Base-by-base conservation (phyloP, 805 yeast species). In the Pichia rugopelliculosa region DNA sequence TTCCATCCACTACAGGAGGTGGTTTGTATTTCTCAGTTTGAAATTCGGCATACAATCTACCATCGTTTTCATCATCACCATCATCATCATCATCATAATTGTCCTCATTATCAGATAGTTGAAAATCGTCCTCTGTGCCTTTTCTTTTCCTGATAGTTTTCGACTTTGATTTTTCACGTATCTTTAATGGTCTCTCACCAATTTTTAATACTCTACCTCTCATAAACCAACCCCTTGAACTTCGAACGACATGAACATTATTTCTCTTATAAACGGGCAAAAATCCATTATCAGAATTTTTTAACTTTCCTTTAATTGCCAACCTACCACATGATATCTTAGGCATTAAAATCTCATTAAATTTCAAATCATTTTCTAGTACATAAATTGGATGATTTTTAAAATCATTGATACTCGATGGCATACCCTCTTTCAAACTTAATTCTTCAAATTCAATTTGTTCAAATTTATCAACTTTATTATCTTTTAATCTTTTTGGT, bases 191-290 rank as follows among this genome's bases (percentile, higher is more conserved):
- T 52, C 79, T 79, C 34, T 72, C 80, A 0, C 95, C 96, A 0
- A 79, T 62, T 56, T 80, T 86, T 34, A 93, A 62, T 0, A 80
- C 73, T 20, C 96, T 67, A 0, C 99, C 99, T 39, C 74, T 68
- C 65, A 84, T 74, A 58, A 82, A 87, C 98, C 98, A 93, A 1
- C 85, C 88, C 56, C 79, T 81, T 0, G 96, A 86, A 0, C 95
- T 80, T 48, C 80, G 71, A 20, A 90, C 74, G 3, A 58, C 58
- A 42, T 77, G 72, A 2, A 93, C 87, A 56, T 82, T 80, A 1
- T 74, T 63, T 21, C 96, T 68, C 41, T 77, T 79, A 58, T 77
- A 93, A 0, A 91, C 88, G 4, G 82, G 80, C 1, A 82, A 65
- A 8, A 74, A 58, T 7, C 48, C 58, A 9, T 74, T 69, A 5